Base-by-base conservation (phyloP, 1,284 basidiomycete species). In the Irpex lacteus region DNA sequence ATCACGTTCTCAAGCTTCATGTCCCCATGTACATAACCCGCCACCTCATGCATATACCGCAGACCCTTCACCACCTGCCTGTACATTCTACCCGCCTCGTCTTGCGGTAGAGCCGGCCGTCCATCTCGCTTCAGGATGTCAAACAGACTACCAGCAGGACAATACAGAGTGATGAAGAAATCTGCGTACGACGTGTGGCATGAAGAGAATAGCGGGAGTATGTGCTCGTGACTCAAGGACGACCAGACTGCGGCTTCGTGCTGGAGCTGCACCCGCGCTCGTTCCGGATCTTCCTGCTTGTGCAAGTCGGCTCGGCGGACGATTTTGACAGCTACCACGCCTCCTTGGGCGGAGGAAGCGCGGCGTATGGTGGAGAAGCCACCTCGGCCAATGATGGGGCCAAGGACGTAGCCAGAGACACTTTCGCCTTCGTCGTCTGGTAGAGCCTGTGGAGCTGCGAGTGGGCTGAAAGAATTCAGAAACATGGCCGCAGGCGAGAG, bases 1-100 rank as follows among this genome's bases (percentile, higher is more conserved):
- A 99, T 85, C 57, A 98, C 89, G 78, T 99, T 99, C 80, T 98
- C 97, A 63, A 98, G 86, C 79, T 99, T 99, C 76, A 99, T 82
- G 78, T 99, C 96, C 68, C 94, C 87, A 78, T 98, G 96, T 61
- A 96, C 89, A 68, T 92, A 85, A 15, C 84, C 79, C 26, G 88
- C 90, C 57, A 86, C 84, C 66, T 91, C 87, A 76, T 98, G 96
- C 70, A 99, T 78, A 74, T 95, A 96, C 63, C 87, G 82, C 68
- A 98, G 80, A 9, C 95, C 96, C 56, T 89, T 83, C 38, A 95
- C 93, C 63, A 98, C 87, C 76, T 98, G 95, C 58, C 90, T 85
- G 74, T 98, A 96, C 83, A 95, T 91, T 79, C 90, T 91, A 60
- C 93, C 89, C 0, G 89, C 92, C 64, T 94, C 94, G 70, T 93